Evolutionary conservation across 2,329 filamentous ascomycete species (phyloP).

Genomic region (Claviceps africana): DNA sequence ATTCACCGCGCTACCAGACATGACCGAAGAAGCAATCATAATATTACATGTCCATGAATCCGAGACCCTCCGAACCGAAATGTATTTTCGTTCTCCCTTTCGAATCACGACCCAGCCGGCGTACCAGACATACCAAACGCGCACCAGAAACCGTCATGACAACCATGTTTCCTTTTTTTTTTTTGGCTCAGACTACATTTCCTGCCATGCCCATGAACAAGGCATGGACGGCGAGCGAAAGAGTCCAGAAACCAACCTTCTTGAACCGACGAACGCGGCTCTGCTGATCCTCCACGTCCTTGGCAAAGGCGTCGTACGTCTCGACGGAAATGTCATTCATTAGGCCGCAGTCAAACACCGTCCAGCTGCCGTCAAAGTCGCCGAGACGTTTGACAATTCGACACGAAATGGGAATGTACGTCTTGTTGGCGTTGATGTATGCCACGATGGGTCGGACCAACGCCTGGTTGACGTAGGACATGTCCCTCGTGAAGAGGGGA

Average conservation of each 20-base stretch:
- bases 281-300: slow-evolving; percentile 80
- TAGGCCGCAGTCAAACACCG: slow-evolving; percentile 79
- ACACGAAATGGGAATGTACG: slow-evolving; percentile 91
- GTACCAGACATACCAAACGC: too few relatives aligned
- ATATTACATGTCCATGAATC: neutral
- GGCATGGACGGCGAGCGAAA: slow-evolving; percentile 83
- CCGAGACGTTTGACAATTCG: slow-evolving; percentile 77
- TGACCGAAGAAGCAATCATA: neutral
- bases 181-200: slow-evolving; percentile 40
- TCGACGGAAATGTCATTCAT: slow-evolving; percentile 90
- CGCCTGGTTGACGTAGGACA: slow-evolving; percentile 93
- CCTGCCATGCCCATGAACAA: slow-evolving; percentile 91
- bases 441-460: slow-evolving; percentile 91
- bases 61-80: neutral
- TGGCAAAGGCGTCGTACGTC: slow-evolving; percentile 87
- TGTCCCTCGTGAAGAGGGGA: slow-evolving; percentile 78
- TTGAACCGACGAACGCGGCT: slow-evolving; percentile 75
- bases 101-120: neutral
- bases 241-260: slow-evolving; percentile 92
- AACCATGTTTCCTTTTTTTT: too few relatives aligned
- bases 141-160: neutral
- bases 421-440: slow-evolving; percentile 90
- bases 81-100: neutral
- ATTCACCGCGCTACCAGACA: neutral
- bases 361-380: slow-evolving; percentile 95